These are phyloP conservation scores for Diaporthe destruens DNA, from an alignment of 2,329 filamentous ascomycete species.

Conservation along the genomic window DNA sequence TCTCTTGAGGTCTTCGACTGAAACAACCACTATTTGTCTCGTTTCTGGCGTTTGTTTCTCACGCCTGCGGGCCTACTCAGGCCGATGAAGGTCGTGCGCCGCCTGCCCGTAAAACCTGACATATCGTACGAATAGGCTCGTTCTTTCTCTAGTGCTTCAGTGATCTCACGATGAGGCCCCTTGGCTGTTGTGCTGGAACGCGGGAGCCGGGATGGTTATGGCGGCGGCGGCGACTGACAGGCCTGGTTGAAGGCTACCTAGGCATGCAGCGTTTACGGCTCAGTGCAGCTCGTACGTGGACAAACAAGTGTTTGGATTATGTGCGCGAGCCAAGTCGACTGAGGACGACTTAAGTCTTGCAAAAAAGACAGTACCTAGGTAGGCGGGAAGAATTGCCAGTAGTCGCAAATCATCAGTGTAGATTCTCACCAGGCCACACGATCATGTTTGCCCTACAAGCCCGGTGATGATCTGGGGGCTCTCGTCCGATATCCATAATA, in stretches of 20 bases:
- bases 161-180: not conserved
- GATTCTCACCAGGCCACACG: not conserved
- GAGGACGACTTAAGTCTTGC: not conserved
- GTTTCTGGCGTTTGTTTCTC: constrained; percentile 9
- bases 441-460: too few species aligned
- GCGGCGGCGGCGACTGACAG: too few species aligned
- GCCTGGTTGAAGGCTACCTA: not conserved
- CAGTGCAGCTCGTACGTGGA: not conserved
- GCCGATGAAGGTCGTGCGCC: not conserved
- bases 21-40: constrained; percentile 20
- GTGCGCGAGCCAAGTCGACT: too few species aligned
- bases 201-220: not conserved
- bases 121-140: too few species aligned
- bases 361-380: not conserved
- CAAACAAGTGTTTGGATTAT: not conserved
- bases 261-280: not conserved
- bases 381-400: not conserved
- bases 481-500: not conserved
- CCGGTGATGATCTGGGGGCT: not conserved
- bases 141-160: not conserved
- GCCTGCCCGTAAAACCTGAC: not conserved
- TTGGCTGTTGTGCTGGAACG: too few species aligned
- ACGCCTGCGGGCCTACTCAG: not conserved
- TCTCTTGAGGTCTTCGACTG: not conserved
- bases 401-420: not conserved